These are phyloP conservation scores for Termitomyces sp. DNA, from an alignment of 768 basidiomycete species.

Conservation along the genomic window DNA sequence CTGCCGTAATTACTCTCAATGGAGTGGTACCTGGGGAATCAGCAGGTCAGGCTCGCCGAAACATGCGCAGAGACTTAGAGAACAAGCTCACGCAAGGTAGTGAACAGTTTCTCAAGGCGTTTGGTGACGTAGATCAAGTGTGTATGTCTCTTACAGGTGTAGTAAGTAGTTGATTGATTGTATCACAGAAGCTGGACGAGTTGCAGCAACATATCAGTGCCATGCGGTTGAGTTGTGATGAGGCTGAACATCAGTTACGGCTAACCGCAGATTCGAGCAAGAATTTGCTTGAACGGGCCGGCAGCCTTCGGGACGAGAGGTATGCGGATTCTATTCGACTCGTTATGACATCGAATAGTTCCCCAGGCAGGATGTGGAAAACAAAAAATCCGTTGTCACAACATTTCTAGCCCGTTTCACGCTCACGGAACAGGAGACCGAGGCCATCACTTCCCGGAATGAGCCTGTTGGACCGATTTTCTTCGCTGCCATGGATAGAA, in stretches of 20 bases:
- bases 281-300: conserved; percentile 77
- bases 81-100: conserved; percentile 77
- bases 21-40: conserved; percentile 51
- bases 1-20: conserved; percentile 16
- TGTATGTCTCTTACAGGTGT: conserved; percentile 25
- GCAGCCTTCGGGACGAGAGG: conserved; percentile 71
- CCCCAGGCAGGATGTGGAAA: conserved; percentile 61
- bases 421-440: conserved; percentile 64
- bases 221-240: conserved; percentile 81
- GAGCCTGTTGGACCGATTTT: conserved; percentile 69
- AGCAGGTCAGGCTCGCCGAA: conserved; percentile 71
- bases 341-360: background rate
- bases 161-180: conserved; percentile 3
- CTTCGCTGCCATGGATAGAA: conserved; percentile 85
- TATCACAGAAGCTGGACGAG: conserved; percentile 71
- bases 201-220: conserved; percentile 71
- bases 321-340: conserved; percentile 23
- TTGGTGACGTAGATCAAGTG: conserved; percentile 89
- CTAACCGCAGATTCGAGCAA: conserved; percentile 75
- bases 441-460: conserved; percentile 73
- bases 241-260: conserved; percentile 73
- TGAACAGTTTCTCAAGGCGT: conserved; percentile 73
- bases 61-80: conserved; percentile 83
- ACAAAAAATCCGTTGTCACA: conserved; percentile 66
- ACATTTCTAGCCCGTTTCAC: conserved; percentile 87